These are phyloP conservation scores for Scedosporium boydii DNA, from an alignment of 2,329 filamentous ascomycete genomes.

Conservation along the genomic window DNA sequence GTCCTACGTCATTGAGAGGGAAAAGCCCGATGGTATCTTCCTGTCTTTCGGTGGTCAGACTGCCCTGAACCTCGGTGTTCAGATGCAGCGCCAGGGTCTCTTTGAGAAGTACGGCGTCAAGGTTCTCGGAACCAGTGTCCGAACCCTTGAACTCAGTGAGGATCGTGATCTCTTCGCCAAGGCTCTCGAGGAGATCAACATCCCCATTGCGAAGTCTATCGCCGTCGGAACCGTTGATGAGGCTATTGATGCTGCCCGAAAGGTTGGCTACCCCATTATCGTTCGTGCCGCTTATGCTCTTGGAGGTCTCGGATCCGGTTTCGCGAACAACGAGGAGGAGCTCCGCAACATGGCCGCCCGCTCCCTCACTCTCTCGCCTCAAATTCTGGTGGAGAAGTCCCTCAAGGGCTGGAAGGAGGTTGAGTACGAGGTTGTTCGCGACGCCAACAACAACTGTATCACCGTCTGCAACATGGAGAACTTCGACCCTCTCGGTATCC, in stretches of 20 bases:
- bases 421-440: slow-evolving; percentile 95
- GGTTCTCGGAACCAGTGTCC: slow-evolving; percentile 89
- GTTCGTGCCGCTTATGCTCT: slow-evolving; percentile 94
- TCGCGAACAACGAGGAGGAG: slow-evolving; percentile 89
- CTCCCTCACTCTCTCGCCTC: slow-evolving; percentile 85
- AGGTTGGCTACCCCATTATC: slow-evolving; percentile 93
- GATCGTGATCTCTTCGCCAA: slow-evolving; percentile 94
- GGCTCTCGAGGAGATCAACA: slow-evolving; percentile 93
- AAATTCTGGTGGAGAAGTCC: slow-evolving; percentile 96
- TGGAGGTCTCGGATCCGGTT: slow-evolving; percentile 91
- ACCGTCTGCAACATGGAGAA: slow-evolving; percentile 82
- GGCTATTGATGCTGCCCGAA: slow-evolving; percentile 75
- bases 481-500: slow-evolving; percentile 94
- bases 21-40: slow-evolving; percentile 94
- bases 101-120: slow-evolving; percentile 94
- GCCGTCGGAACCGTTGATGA: slow-evolving; percentile 88
- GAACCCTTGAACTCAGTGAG: slow-evolving; percentile 77
- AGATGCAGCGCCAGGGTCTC: slow-evolving; percentile 93
- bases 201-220: slow-evolving; percentile 93
- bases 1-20: slow-evolving; percentile 91
- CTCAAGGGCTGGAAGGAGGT: slow-evolving; percentile 99
- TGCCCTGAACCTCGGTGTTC: slow-evolving; percentile 88
- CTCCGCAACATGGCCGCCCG: slow-evolving; percentile 87
- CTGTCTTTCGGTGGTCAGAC: slow-evolving; percentile 97
- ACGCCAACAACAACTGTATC: slow-evolving; percentile 97